These are phyloP conservation scores for Phytophthora aleatoria DNA, from an alignment of 352 stramenopile species.

Conservation along the genomic window DNA sequence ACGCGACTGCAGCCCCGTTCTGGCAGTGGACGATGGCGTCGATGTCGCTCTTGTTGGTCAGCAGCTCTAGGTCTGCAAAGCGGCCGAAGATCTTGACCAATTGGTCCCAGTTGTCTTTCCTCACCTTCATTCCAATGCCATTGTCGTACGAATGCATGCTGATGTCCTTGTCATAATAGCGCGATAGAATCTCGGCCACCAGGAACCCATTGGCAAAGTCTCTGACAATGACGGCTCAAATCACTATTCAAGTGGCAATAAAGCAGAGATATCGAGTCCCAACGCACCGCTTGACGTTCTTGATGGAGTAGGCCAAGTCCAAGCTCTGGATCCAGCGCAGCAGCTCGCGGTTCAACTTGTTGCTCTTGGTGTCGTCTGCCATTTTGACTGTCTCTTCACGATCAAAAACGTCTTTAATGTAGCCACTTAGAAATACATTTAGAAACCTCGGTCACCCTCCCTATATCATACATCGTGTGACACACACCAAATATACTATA, in stretches of 20 bases:
- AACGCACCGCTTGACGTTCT: constrained; percentile 91
- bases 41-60: constrained; percentile 58
- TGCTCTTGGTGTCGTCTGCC: constrained; percentile 31
- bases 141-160: constrained; percentile 95
- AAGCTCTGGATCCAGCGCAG: constrained; percentile 93
- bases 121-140: constrained; percentile 89
- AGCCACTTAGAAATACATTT: constrained; percentile 2
- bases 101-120: constrained; percentile 94
- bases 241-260: neutral
- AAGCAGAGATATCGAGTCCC: neutral
- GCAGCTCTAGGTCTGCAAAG: constrained; percentile 68
- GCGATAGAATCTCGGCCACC: constrained; percentile 91
- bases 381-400: constrained; percentile 26
- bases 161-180: constrained; percentile 93
- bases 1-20: constrained; percentile 83
- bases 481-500: constrained; percentile 2
- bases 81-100: constrained; percentile 81
- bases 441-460: neutral
- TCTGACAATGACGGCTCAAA: constrained; percentile 22
- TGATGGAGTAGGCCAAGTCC: constrained; percentile 93
- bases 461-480: neutral
- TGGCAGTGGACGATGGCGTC: constrained; percentile 91
- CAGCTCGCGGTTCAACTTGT: constrained; percentile 90
- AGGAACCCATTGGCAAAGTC: constrained; percentile 93
- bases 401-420: constrained; percentile 1